phyloP scores from a whole-genome alignment of 1,284 basidiomycete species.

The Sanguinoderma infundibulare region DNA sequence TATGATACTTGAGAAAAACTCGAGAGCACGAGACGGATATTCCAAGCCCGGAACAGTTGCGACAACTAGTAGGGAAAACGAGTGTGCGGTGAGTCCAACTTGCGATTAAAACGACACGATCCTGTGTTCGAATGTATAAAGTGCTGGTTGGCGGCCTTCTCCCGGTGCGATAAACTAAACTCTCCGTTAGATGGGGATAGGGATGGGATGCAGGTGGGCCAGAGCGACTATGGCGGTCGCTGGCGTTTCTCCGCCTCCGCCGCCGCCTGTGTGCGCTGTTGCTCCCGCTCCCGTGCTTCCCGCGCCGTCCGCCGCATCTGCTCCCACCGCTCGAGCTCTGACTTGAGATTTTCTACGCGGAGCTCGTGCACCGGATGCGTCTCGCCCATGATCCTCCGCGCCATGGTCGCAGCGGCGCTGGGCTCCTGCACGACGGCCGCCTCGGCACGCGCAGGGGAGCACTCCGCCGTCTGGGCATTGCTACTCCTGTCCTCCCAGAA shows the following conservation, averaged over 20 bases:
- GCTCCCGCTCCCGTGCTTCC: slow-evolving; percentile 16
- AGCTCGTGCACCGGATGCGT: slow-evolving; percentile 68
- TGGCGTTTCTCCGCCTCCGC: background rate
- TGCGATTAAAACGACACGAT: background rate
- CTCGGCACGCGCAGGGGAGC: slow-evolving; percentile 39
- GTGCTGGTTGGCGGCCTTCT: background rate
- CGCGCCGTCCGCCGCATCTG: slow-evolving; percentile 42
- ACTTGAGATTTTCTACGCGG: slow-evolving; percentile 58
- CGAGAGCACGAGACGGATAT: background rate
- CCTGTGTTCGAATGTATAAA: background rate
- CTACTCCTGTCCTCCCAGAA: slow-evolving; percentile 71
- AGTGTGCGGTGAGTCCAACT: slow-evolving; percentile 1
- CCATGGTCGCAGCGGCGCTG: slow-evolving; percentile 18
- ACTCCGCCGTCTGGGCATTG: slow-evolving; percentile 39
- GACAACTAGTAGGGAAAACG: slow-evolving; percentile 7
- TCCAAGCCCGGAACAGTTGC: background rate
- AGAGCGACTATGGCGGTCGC: background rate
- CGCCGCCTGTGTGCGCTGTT: slow-evolving; percentile 3
- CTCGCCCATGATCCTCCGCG: slow-evolving; percentile 41
- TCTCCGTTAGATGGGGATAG: background rate
- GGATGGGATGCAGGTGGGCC: background rate
- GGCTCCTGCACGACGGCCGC: slow-evolving; percentile 4
- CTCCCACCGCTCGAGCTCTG: slow-evolving; percentile 74
- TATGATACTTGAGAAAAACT: slow-evolving; percentile 5
- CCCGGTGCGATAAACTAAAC: too few relatives aligned